Base-by-base conservation (phyloP, 345 rosid species). In the Bruguiera parviflora region DNA sequence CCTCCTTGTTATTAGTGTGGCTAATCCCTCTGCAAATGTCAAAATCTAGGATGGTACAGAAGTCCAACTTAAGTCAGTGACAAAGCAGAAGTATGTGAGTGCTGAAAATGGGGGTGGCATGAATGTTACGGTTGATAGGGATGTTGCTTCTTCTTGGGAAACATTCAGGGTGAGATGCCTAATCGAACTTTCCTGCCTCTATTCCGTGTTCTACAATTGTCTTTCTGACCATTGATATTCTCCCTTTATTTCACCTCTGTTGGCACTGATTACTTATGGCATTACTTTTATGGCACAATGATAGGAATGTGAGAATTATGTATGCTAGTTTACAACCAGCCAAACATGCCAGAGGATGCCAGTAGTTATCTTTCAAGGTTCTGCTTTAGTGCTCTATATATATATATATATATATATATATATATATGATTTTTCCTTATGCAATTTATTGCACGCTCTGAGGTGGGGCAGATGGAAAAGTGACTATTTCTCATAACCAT, bases 51-150 rank as follows among this genome's bases (percentile, higher is more conserved):
- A 89, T 75, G 95, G 95, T 18, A 85, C 95, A 18, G 81, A 85
- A 73, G 81, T 89, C 65, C 91, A 87, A 49, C 74, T 89, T 63
- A 89, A 78, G 83, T 89, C 91, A 11, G 79, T 77, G 51, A 69
- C 83, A 35, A 64, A 77, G 77, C 84, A 89, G 79, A 89, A 82
- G 72, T 87, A 82, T 77, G 76, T 84, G n/a, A 72, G 63, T 61
- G 91, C 91, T 2, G 89, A 87, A 69, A 81, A 81, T 77, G 95
- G 91, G 27, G 95, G 95, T 64, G 91, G 95, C 52, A 28, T 64
- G 65, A 78, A 71, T 65, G 80, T 89, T 72, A 74, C 88, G 46
- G 88, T 87, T 53, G 51, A 76, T 56, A 79, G 84, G 74, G 91
- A 85, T 72, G 77, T 5, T 29, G 84, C 91, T 28, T 84, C 84